phyloP scores from a whole-genome alignment of 2,329 filamentous ascomycete species.

The Monilinia fructigena region DNA sequence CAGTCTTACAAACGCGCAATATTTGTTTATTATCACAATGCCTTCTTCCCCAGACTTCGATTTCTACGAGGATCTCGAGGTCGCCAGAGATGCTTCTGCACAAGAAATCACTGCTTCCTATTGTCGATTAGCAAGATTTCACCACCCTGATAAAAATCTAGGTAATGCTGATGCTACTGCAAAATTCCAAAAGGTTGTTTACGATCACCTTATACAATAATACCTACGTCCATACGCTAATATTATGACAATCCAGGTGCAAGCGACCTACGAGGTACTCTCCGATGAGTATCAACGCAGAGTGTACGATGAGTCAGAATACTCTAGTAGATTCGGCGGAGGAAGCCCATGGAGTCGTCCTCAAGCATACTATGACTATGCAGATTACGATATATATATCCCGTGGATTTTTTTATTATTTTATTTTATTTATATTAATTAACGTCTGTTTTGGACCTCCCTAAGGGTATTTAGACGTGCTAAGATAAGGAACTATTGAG shows the following conservation, averaged over 20 bases:
- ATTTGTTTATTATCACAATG: slow-evolving; percentile 14
- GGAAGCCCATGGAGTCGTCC: not conserved
- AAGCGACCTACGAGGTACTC: slow-evolving; percentile 29
- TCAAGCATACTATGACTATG: not conserved
- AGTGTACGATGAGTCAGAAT: slow-evolving; percentile 22
- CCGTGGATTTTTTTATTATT: too few relatives aligned
- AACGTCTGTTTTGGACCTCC: too few relatives aligned
- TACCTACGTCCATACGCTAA: not conserved
- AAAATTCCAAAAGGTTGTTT: slow-evolving; percentile 28
- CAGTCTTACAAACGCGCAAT: not conserved
- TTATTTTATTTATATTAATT: too few relatives aligned
- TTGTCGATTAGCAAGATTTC: slow-evolving; percentile 27
- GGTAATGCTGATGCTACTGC: slow-evolving; percentile 27
- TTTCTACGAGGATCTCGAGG: slow-evolving; percentile 27
- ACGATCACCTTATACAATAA: not conserved
- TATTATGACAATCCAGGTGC: slow-evolving; percentile 21
- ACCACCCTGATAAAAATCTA: slow-evolving; percentile 32
- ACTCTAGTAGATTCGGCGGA: not conserved
- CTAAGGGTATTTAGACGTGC: too few relatives aligned
- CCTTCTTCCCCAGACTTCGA: slow-evolving; percentile 25
- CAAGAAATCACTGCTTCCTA: slow-evolving; percentile 28
- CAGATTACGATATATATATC: not conserved
- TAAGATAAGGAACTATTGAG: too few relatives aligned
- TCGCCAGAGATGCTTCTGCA: slow-evolving; percentile 22
- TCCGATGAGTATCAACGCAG: slow-evolving; percentile 19